Evolutionary conservation across 1,139 yeast species (phyloP), one percentile per base, ranked within the genome.

Genomic region (Sugiyamaella paludigena): DNA sequence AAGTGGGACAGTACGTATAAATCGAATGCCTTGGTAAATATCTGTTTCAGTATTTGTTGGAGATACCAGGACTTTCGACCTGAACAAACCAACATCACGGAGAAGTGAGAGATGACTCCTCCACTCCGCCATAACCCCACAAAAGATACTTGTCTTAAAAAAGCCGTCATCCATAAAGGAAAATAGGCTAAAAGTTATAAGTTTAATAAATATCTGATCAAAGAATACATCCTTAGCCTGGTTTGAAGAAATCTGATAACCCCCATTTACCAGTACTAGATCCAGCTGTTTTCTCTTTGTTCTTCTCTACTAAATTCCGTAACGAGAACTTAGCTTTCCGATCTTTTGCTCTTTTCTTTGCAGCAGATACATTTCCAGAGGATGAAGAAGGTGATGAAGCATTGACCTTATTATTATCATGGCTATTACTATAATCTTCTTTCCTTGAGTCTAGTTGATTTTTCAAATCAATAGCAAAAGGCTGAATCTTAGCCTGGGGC

Each of bases 291-390:
- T 34, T 47, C 12, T 16, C 34, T 32, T 43, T 39, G 24, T 39
- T 39, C 34, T 49, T 48, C 13, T 49, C 44, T 6, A 52, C 40
- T 8, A 52, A 38, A n/a, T 38, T 30, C 33, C 40, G 36, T 11
- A 52, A 34, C 4, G 56, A 52, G 4, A 49, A 33, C 19, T 44
- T 47, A 11, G 45, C 33, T 41, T 57, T 57, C 24, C 59, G 37
- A 16, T 40, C 46, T 36, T 56, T 57, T 6, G 57, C 57, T 4
- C 59, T 45, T 39, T 52, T 56, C 39, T 49, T 53, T 11, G 48
- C 48, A 7, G 15, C 13, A 26, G 49, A 19, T 2, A 45, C 40
- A 9, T 42, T 34, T 12, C n/a, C 13, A 5, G 15, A 36, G 36
- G 19, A 31, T 7, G 40, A 24, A 29, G 36, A 19, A 19, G 24